Conservation (phyloP, 257 asterid species). For the Ilex aquifolium region DNA sequence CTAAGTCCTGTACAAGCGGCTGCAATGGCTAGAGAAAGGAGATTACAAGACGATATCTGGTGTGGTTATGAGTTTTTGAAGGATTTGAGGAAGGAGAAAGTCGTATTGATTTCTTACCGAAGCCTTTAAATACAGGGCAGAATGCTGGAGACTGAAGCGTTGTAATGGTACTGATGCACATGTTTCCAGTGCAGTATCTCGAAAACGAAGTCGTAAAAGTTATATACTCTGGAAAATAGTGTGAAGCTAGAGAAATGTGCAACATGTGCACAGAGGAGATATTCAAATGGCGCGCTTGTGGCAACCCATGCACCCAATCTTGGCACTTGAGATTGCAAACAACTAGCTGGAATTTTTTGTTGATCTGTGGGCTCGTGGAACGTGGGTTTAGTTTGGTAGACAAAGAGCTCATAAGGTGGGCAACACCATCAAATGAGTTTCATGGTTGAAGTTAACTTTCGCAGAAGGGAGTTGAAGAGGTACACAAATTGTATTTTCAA, state of each 20-base stretch:
- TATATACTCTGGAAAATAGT: slow-evolving; percentile 70
- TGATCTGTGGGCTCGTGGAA: too few relatives aligned
- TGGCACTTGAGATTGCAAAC: slow-evolving; percentile 74
- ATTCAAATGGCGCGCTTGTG: slow-evolving; percentile 60
- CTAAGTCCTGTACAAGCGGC: slow-evolving; percentile 93
- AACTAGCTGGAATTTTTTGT: too few relatives aligned
- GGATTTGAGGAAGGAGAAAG: slow-evolving; percentile 51
- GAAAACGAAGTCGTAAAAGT: slow-evolving; percentile 52
- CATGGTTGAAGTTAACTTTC: too few relatives aligned
- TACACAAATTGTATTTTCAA: too few relatives aligned
- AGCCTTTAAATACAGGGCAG: slow-evolving; percentile 28
- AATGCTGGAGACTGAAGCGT: slow-evolving; percentile 29
- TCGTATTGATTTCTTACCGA: slow-evolving; percentile 16
- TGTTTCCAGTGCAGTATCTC: slow-evolving; percentile 26
- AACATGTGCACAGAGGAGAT: slow-evolving; percentile 78
- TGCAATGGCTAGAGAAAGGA: slow-evolving; percentile 99
- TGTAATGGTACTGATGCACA: slow-evolving; percentile 16
- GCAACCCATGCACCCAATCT: slow-evolving; percentile 47
- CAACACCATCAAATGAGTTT: too few relatives aligned
- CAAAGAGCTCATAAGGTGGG: too few relatives aligned
- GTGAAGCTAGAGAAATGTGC: slow-evolving; percentile 55
- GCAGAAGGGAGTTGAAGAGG: too few relatives aligned
- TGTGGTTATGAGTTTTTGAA: slow-evolving; percentile 76
- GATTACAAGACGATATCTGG: slow-evolving; percentile 81
- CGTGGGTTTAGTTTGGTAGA: too few relatives aligned